A percentile compares a stretch with the other conserved stretches of the same genome.
Conservation (phyloP, 495 filamentous ascomycete genomes). For the Tetracladium setigerum region DNA sequence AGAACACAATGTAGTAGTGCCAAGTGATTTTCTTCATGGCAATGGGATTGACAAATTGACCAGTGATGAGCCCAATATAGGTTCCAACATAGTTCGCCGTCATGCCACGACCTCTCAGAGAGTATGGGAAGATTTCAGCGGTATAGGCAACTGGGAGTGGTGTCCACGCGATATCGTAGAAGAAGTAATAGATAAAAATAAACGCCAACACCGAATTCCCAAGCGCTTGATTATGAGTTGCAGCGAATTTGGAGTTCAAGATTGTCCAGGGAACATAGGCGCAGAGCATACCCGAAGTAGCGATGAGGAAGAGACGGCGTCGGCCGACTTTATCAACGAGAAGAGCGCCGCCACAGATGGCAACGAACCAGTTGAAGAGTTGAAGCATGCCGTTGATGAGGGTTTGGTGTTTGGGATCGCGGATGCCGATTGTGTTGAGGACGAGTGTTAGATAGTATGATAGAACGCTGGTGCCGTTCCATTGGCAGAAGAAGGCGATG, state of each 20-base stretch:
- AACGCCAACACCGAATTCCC: slow-evolving; percentile 7
- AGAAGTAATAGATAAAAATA: slow-evolving; percentile 22
- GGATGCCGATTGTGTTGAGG: slow-evolving; percentile 35
- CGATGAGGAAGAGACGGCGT: slow-evolving; percentile 45
- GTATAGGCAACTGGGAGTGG: slow-evolving; percentile 40
- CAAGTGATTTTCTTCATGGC: slow-evolving; percentile 26
- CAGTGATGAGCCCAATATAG: neutral
- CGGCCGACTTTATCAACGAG: slow-evolving; percentile 53
- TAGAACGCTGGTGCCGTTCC: slow-evolving; percentile 27
- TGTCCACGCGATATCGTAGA: slow-evolving; percentile 29
- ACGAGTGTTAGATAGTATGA: slow-evolving; percentile 27
- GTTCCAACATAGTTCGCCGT: neutral
- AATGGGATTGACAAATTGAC: slow-evolving; percentile 23
- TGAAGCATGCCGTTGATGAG: slow-evolving; percentile 11
- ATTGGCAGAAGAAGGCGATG: slow-evolving; percentile 29
- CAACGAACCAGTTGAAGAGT: slow-evolving; percentile 25
- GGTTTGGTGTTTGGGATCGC: slow-evolving; percentile 37
- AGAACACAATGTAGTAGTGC: slow-evolving; percentile 32
- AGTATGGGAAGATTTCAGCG: slow-evolving; percentile 46
- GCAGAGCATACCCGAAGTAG: slow-evolving; percentile 50
- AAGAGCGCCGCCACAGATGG: slow-evolving; percentile 26
- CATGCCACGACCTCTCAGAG: slow-evolving; percentile 32
- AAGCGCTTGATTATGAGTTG: neutral
- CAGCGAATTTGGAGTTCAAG: neutral
- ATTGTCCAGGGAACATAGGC: slow-evolving; percentile 36